A percentile compares a stretch with the other conserved stretches of the same genome.
Conservation (phyloP, 1,284 basidiomycete species). For the Fomitopsis pinicola region DNA sequence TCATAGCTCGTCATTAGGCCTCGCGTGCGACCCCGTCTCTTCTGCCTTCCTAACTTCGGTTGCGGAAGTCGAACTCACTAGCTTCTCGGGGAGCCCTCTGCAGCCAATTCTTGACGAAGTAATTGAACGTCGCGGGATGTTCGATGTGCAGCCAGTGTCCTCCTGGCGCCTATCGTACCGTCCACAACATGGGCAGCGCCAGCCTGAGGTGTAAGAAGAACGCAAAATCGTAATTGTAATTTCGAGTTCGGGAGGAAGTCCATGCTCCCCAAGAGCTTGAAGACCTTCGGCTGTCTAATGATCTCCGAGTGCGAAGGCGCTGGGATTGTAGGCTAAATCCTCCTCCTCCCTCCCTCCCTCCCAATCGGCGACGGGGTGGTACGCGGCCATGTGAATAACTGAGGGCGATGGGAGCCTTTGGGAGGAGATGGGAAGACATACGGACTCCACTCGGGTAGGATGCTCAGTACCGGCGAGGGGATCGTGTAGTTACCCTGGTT, state of each 20-base stretch:
- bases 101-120: conserved; percentile 38
- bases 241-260: conserved; percentile 48
- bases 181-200: conserved; percentile 6
- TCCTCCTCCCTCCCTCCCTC: too few species aligned
- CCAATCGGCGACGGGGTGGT: conserved; percentile 64
- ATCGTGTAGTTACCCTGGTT: conserved; percentile 57
- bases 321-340: too few species aligned
- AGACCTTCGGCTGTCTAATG: too few species aligned
- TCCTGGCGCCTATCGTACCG: conserved; percentile 35
- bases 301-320: too few species aligned
- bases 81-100: background rate
- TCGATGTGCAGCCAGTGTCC: conserved; percentile 65
- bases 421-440: conserved; percentile 20
- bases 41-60: background rate
- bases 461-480: conserved; percentile 49
- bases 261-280: conserved; percentile 38
- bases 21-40: background rate
- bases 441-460: conserved; percentile 52
- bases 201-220: conserved; percentile 2
- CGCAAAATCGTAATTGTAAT: conserved; percentile 46
- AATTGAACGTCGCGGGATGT: conserved; percentile 45
- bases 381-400: background rate
- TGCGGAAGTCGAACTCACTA: too few species aligned
- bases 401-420: background rate
- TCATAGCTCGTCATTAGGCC: background rate